A percentile compares a stretch with the other conserved stretches of the same genome.
phyloP scores from a whole-genome alignment of 2,329 filamentous ascomycete species.

The Fusarium newnesense region DNA sequence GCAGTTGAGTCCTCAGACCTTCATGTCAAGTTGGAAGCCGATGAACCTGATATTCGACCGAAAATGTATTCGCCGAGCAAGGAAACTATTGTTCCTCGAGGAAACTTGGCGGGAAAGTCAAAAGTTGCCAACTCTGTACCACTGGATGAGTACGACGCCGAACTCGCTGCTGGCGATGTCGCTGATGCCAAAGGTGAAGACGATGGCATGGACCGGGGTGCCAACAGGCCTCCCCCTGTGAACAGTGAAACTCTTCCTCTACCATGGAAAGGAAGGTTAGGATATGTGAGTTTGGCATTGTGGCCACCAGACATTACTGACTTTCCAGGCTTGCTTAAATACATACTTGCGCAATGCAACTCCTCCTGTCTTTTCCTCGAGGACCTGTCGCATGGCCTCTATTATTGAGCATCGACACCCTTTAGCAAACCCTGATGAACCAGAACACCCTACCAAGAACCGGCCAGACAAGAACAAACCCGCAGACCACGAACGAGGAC shows the following conservation, averaged over 20 bases:
- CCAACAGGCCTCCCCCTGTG: slow-evolving; percentile 74
- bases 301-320: slow-evolving; percentile 4
- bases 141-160: slow-evolving; percentile 36
- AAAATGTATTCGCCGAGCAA: slow-evolving; percentile 3
- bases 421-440: slow-evolving; percentile 76
- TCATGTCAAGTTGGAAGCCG: neutral
- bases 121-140: slow-evolving; percentile 32
- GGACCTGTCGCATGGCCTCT: slow-evolving; percentile 90
- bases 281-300: slow-evolving; percentile 72
- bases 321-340: slow-evolving; percentile 80
- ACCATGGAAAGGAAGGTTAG: slow-evolving; percentile 89
- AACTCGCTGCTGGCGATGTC: slow-evolving; percentile 37
- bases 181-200: slow-evolving; percentile 32
- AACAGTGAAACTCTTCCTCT: slow-evolving; percentile 86
- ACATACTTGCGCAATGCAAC: slow-evolving; percentile 87
- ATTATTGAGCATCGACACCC: slow-evolving; percentile 91
- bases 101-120: neutral
- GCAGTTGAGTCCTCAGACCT: slow-evolving; percentile 57
- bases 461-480: slow-evolving; percentile 79
- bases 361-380: slow-evolving; percentile 87
- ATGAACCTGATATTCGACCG: slow-evolving; percentile 7
- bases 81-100: slow-evolving; percentile 1
- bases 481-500: slow-evolving; percentile 73
- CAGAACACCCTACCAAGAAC: slow-evolving; percentile 86
- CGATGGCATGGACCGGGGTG: slow-evolving; percentile 49